phyloP scores from a whole-genome alignment of 2,329 filamentous ascomycete species.

The Alternaria burnsii region DNA sequence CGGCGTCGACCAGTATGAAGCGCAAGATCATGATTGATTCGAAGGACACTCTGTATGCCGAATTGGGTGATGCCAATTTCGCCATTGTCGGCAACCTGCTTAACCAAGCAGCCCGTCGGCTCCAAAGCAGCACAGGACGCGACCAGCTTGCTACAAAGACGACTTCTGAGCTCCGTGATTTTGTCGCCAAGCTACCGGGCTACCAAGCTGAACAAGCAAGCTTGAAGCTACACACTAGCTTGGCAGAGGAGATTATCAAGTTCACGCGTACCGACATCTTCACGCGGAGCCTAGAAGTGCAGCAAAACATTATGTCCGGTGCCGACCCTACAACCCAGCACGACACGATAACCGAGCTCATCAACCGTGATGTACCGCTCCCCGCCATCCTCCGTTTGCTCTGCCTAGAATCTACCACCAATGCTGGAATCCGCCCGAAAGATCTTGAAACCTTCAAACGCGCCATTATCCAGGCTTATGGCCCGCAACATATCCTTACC shows the following conservation, averaged over 20 bases:
- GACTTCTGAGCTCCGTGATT: constrained; percentile 89
- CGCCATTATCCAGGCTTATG: constrained; percentile 89
- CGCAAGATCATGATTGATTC: constrained; percentile 89
- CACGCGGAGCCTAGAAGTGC: constrained; percentile 86
- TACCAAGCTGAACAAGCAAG: constrained; percentile 95
- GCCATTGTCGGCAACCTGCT: constrained; percentile 88
- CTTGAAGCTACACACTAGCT: constrained; percentile 87
- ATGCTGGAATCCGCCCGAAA: constrained; percentile 84
- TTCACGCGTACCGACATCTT: constrained; percentile 90
- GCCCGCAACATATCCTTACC: constrained; percentile 92
- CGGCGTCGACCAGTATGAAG: constrained; percentile 67
- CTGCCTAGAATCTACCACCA: constrained; percentile 90
- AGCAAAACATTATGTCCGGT: constrained; percentile 93
- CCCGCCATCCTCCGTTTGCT: constrained; percentile 83
- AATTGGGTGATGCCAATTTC: constrained; percentile 92
- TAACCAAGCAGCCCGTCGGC: constrained; percentile 86
- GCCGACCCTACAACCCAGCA: constrained; percentile 89
- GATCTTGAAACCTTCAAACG: constrained; percentile 91
- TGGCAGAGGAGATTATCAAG: constrained; percentile 96
- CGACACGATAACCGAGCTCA: constrained; percentile 92
- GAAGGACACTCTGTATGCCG: constrained; percentile 85
- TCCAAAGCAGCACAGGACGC: constrained; percentile 87
- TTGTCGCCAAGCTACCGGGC: constrained; percentile 90
- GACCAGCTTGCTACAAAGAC: constrained; percentile 83
- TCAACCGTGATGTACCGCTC: constrained; percentile 83